Base-by-base conservation (phyloP, 345 rosid species). In the Sisymbrium irio region DNA sequence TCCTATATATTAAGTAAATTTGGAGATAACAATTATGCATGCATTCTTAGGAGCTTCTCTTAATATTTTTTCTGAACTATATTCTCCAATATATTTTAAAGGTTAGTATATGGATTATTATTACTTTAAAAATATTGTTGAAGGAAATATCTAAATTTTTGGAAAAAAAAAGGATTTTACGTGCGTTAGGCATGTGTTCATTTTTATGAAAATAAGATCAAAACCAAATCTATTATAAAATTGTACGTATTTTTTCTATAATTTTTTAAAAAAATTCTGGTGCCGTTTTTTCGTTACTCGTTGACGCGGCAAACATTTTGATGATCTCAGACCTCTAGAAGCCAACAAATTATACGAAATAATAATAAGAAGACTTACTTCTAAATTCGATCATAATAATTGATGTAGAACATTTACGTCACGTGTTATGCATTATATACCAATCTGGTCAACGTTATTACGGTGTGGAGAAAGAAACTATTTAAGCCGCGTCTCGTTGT, bases 341-440 rank as follows among this genome's bases (percentile, higher is more conserved):
- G 45, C 8, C 54, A 47, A 65, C 41, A 46, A 20, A 58, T 60
- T 40, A 55, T 50, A 40, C 9, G 53, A 67, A 67, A 42, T 13
- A 63, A 32, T 32, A 54, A 41, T 20, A 19, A 19, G 62, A 36
- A 17, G 30, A 49, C 28, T 40, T 8, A 47, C 28, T 57, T 37
- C 12, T 39, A 28, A 39, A 47, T 18, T 47, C 7, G 4, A 57
- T 73, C 63, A 37, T 46, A 36, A 8, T 37, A 9, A 62, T 62
- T 15, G 8, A 35, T 50, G 36, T 36, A 19, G 14, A 20, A 14
- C 37, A 65, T 47, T 22, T 28, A 67, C 9, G 9, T 67, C 78
- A 75, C 78, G 78, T 75, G 36, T 75, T 58, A 60, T 40, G 66
- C 67, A 74, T 66, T 74, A 17, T 67, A 32, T 12, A 40, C 14